Conservation (phyloP, 345 rosid genomes). For the Gossypium sturtianum region DNA sequence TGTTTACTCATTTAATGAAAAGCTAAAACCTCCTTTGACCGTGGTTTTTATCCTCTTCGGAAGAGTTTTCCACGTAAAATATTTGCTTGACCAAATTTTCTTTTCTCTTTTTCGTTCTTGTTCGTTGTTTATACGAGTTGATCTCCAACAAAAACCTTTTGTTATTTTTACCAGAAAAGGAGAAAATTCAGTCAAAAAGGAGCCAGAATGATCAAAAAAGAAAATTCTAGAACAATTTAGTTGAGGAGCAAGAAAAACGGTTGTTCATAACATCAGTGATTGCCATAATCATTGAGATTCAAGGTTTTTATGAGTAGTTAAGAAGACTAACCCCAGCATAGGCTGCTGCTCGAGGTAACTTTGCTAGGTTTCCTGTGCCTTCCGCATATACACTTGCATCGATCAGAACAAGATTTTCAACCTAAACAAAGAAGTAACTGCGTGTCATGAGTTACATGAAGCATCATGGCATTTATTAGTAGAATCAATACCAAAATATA, state of each 20-base stretch:
- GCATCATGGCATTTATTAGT: not conserved
- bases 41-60: too few species aligned
- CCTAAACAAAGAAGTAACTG: slow-evolving; percentile 31
- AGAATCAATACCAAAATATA: slow-evolving; percentile 4
- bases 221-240: not conserved
- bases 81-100: too few species aligned
- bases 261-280: not conserved
- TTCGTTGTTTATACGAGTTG: too few species aligned
- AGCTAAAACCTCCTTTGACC: too few species aligned
- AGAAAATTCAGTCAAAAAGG: not conserved
- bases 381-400: slow-evolving; percentile 91
- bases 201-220: not conserved
- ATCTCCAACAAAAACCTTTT: not conserved
- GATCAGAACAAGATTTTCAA: slow-evolving; percentile 67
- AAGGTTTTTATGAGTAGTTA: not conserved
- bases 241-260: not conserved
- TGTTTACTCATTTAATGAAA: too few species aligned
- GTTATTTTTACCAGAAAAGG: not conserved
- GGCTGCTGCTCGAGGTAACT: slow-evolving; percentile 63
- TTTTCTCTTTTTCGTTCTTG: too few species aligned
- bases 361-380: slow-evolving; percentile 82
- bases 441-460: not conserved
- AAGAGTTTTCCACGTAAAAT: too few species aligned
- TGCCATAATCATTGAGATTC: not conserved
- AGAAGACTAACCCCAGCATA: slow-evolving; percentile 69